Base-by-base conservation (phyloP, 768 basidiomycete species). In the Neoboletus magnificus region DNA sequence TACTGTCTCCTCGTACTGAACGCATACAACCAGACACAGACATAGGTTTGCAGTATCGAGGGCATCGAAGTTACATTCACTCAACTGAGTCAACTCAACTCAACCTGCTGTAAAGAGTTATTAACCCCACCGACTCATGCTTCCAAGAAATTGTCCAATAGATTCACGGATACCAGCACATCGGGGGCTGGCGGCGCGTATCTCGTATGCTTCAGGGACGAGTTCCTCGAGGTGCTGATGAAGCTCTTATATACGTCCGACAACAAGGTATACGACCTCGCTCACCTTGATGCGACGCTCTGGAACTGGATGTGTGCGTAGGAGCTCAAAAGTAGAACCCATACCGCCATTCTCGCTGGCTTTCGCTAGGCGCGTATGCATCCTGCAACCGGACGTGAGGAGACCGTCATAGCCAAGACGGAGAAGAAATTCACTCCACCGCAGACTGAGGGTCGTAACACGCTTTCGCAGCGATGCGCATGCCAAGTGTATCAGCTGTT, bases 401-500 rank as follows among this genome's bases (percentile, higher is more conserved):
- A 54, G 8, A 47, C 40, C 5, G 9, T 45, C 29, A 48, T 2
- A 33, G 15, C 22, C 4, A 46, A 22, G 18, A 10, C 3, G 6
- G 33, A 22, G 12, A 37, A 25, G 16, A 41, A 49, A 53, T 27
- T 62, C 63, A 93, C 92, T 79, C 77, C 13, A 89, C 83, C 4
- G 91, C 82, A 22, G 86, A 89, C 18, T 70, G 74, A 0, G 95
- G 94, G 65, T 98, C 82, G 67, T 84, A 98, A 72, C 95, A 98
- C 0, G 93, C 95, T 61, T 78, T 80, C 48, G 91, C 79, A 74
- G 88, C 87, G 27, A 98, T 76, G 7, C 79, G 79, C 44, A 98
- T 70, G 9, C 96, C 95, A 48, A 98, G 87, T 29, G 82, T 78
- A 67, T 98, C 95, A 36, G 95, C 95, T 92, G 59, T 16, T 33